Evolutionary conservation across 2,329 filamentous ascomycete species (phyloP).

Genomic region (Clonostachys chloroleuca): DNA sequence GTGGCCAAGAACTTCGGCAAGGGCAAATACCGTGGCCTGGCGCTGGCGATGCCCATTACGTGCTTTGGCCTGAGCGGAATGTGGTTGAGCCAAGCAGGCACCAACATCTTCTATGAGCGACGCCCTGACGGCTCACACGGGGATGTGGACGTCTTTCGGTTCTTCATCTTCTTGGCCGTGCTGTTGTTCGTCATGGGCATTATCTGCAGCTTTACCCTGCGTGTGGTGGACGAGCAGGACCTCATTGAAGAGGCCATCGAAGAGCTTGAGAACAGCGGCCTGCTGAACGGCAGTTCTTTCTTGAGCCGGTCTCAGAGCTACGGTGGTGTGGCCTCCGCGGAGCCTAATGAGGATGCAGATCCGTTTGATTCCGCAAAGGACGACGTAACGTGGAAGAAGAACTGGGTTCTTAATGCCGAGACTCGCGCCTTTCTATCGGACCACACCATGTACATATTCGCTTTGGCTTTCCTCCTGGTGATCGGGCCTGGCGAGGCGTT

Average conservation of each 20-base stretch:
- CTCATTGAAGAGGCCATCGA: constrained; percentile 88
- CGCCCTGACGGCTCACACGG: constrained; percentile 57
- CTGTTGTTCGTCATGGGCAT: constrained; percentile 68
- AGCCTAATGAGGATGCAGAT: constrained; percentile 35
- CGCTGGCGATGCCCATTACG: constrained; percentile 85
- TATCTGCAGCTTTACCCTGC: constrained; percentile 68
- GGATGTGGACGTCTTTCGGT: constrained; percentile 72
- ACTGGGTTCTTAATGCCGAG: constrained; percentile 86
- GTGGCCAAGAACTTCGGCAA: constrained; percentile 98
- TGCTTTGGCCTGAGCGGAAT: constrained; percentile 91
- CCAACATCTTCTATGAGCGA: constrained; percentile 68
- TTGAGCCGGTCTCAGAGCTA: constrained; percentile 60
- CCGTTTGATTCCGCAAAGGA: constrained; percentile 30
- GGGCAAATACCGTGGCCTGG: constrained; percentile 81
- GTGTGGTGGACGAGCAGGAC: constrained; percentile 78
- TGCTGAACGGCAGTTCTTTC: constrained; percentile 72
- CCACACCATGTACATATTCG: constrained; percentile 93
- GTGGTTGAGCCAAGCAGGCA: constrained; percentile 90
- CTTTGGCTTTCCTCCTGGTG: constrained; percentile 85
- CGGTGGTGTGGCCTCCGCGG: constrained; percentile 48
- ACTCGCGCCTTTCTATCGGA: constrained; percentile 82
- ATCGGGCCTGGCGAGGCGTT: constrained; percentile 96
- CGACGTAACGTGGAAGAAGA: constrained; percentile 67
- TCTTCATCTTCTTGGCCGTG: constrained; percentile 79
- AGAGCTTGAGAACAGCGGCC: constrained; percentile 82